Evolutionary conservation across 2,329 filamentous ascomycete species (phyloP), one percentile per base, ranked within the genome.

Genomic region (Rhynchosporium agropyri): DNA sequence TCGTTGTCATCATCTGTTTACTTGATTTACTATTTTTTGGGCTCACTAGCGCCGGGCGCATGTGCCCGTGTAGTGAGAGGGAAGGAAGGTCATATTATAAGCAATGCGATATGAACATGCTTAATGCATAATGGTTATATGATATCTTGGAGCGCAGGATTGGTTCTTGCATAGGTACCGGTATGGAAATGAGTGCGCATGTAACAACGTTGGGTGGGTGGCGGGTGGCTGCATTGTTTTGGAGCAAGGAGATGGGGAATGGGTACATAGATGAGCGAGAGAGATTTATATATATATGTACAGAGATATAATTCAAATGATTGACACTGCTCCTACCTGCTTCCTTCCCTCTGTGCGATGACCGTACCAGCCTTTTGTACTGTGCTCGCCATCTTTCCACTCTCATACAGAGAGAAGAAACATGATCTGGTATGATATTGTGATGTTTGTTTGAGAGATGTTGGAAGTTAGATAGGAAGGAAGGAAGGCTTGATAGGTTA

Each of bases 81-180:
- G 15, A 53, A 26, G 51, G 33, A 12, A 54, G 38, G 33, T 15
- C 26, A 54, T 42, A 36, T 33, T 33, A 54, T 54, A 13, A 13
- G 33, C 38, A 40, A 54, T 40, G 36, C 26, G 28, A 42, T 28
- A 40, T 6, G 26, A 26, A 29, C 20, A 54, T 54, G 51, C 51
- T 54, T 54, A 54, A 54, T 54, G 51, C 51, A 54, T 54, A 54
- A 54, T 54, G 51, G 51, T 7, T 54, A 28, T 33, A 54, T 42
- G 51, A 54, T 42, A 1, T 43, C 10, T 42, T 45, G 13, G 42
- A 50, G 33, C 33, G 10, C 3, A 9, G 33, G n/a, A 8, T 51
- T 4, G 46, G 7, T 51, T 29, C 15, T 2, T 40, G 50, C 31
- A 20, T 48, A 15, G 33, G 50, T 53, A 50, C 6, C 13, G 49